Percentiles rank a stretch among this genome's conserved stretches.
Conservation (phyloP, 2,329 filamentous ascomycete genomes). For the Alternaria consortialis region DNA sequence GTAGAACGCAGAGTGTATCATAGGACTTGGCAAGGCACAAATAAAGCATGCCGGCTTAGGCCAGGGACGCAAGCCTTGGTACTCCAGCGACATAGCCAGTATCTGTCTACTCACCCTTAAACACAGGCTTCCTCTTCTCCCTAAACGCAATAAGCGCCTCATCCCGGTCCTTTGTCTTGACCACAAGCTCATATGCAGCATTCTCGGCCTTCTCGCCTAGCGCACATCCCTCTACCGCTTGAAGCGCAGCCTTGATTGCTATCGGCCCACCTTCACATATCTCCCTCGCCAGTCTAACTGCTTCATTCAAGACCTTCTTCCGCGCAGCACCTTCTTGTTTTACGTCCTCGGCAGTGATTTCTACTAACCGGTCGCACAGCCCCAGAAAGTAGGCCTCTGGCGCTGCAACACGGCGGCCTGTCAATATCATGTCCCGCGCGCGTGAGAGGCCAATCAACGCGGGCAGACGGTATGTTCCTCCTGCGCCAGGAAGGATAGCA, state of each 20-base stretch:
- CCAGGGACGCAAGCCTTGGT: not conserved
- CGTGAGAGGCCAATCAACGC: slow-evolving; percentile 79
- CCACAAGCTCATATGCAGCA: slow-evolving; percentile 82
- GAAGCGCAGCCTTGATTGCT: slow-evolving; percentile 79
- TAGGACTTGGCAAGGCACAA: slow-evolving; percentile 5
- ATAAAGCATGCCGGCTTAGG: slow-evolving; percentile 25
- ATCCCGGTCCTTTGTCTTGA: slow-evolving; percentile 83
- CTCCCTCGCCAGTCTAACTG: slow-evolving; percentile 79
- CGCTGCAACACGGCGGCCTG: slow-evolving; percentile 82
- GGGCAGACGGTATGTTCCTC: slow-evolving; percentile 88
- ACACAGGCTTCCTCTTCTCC: slow-evolving; percentile 76
- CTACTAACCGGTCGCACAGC: slow-evolving; percentile 87
- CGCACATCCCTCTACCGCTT: slow-evolving; percentile 75
- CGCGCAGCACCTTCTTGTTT: slow-evolving; percentile 64
- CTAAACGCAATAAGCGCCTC: slow-evolving; percentile 89
- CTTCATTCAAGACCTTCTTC: slow-evolving; percentile 75
- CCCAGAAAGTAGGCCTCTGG: slow-evolving; percentile 92
- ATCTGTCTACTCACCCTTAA: slow-evolving; percentile 60
- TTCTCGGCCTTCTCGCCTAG: slow-evolving; percentile 80
- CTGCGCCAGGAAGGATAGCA: slow-evolving; percentile 93
- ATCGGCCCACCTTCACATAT: slow-evolving; percentile 92
- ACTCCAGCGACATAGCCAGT: not conserved
- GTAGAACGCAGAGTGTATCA: slow-evolving; percentile 52
- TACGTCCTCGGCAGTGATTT: slow-evolving; percentile 70
- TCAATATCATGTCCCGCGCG: slow-evolving; percentile 90